phyloP scores from a whole-genome alignment of 2,329 filamentous ascomycete species.

The Parasarocladium wereldwijsianum region DNA sequence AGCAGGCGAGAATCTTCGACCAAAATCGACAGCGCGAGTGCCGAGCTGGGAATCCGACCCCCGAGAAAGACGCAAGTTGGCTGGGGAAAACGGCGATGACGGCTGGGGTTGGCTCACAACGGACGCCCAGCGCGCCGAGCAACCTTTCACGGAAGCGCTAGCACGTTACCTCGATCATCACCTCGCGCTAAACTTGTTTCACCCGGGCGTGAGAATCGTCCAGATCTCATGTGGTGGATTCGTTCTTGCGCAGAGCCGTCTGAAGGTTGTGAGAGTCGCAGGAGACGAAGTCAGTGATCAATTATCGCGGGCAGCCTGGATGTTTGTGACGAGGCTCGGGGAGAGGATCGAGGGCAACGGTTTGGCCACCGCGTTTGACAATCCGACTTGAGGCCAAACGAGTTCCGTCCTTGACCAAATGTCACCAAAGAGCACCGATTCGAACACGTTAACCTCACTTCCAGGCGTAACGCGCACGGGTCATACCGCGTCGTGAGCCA shows the following conservation, averaged over 20 bases:
- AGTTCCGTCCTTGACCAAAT: no score
- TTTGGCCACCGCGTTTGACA: constrained; percentile 12
- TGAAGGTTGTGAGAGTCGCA: constrained; percentile 26
- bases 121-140: constrained; percentile 8
- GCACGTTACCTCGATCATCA: constrained; percentile 35
- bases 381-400: no score
- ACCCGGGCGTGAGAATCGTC: constrained; percentile 35
- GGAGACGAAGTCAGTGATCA: constrained; percentile 12
- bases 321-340: constrained; percentile 20
- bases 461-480: no score
- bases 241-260: constrained; percentile 33
- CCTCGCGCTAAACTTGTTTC: constrained; percentile 38
- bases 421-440: no score
- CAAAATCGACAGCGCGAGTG: neutral
- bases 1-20: constrained; percentile 18
- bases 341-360: constrained; percentile 16
- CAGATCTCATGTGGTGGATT: constrained; percentile 43
- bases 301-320: constrained; percentile 20
- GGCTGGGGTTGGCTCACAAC: constrained; percentile 35
- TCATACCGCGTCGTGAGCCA: no score
- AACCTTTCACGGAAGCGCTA: constrained; percentile 34
- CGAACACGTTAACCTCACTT: no score
- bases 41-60: constrained; percentile 16
- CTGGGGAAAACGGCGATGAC: constrained; percentile 32
- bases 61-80: constrained; percentile 27